Percentiles rank a stretch among this genome's conserved stretches.
Evolutionary conservation across 2,329 filamentous ascomycete species (phyloP).

Genomic region (Pseudofabraea citricarpa): DNA sequence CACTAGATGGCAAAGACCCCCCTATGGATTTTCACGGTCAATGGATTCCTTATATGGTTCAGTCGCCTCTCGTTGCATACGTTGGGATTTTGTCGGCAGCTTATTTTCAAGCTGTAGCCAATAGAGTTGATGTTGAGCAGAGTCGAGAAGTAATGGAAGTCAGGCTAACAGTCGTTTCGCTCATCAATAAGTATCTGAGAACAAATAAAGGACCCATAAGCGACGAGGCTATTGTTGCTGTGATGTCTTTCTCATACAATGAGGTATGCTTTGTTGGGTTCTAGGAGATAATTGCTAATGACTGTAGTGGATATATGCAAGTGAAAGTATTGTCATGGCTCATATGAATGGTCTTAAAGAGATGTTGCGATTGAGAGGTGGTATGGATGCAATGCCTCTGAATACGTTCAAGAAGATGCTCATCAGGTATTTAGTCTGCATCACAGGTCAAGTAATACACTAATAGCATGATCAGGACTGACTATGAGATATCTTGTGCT

Average conservation of each 20-base stretch:
- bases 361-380: slow-evolving; percentile 24
- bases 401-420: slow-evolving; percentile 14
- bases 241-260: slow-evolving; percentile 27
- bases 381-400: slow-evolving; percentile 2
- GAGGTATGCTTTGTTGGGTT: slow-evolving; percentile 15
- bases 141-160: slow-evolving; percentile 22
- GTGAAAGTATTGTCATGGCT: slow-evolving; percentile 24
- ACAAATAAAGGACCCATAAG: slow-evolving; percentile 15
- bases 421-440: slow-evolving; percentile 15
- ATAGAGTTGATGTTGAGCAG: slow-evolving; percentile 15
- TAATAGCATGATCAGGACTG: slow-evolving; percentile 17
- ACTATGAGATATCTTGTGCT: slow-evolving; percentile 27
- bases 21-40: slow-evolving; percentile 18
- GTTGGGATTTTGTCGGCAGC: slow-evolving; percentile 27
- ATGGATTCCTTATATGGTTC: slow-evolving; percentile 27
- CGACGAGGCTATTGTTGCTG: slow-evolving; percentile 23
- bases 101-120: slow-evolving; percentile 22
- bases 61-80: slow-evolving; percentile 27
- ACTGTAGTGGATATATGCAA: slow-evolving; percentile 12
- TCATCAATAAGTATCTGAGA: slow-evolving; percentile 24
- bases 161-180: slow-evolving; percentile 21
- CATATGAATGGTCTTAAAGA: slow-evolving; percentile 28
- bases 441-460: slow-evolving; percentile 5
- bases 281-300: slow-evolving; percentile 11
- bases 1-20: slow-evolving; percentile 25